phyloP scores from a whole-genome alignment of 768 basidiomycete species.

The Termitomyces heimii region DNA sequence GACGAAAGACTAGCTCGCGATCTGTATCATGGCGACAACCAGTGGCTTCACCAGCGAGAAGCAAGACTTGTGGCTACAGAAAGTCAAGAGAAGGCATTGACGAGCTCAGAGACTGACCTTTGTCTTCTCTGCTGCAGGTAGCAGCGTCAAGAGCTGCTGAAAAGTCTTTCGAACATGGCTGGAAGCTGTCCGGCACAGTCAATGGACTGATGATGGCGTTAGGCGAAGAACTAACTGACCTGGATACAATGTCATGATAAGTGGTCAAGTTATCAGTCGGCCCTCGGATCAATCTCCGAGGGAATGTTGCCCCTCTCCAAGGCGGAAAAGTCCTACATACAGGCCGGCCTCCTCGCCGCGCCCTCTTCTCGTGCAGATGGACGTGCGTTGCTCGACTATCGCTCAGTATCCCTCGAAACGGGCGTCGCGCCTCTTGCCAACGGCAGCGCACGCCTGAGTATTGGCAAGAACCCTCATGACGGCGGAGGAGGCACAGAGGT shows the following conservation, averaged over 20 bases:
- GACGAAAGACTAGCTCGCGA: conserved; percentile 62
- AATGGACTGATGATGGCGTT: neutral
- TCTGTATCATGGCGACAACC: conserved; percentile 80
- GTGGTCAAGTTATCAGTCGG: conserved; percentile 6
- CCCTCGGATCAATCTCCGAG: conserved; percentile 7
- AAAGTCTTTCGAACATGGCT: conserved; percentile 45
- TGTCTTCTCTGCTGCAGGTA: conserved; percentile 42
- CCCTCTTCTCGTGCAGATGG: conserved; percentile 76
- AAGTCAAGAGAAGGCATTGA: neutral
- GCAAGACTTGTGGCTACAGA: conserved; percentile 58
- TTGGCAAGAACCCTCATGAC: conserved; percentile 53
- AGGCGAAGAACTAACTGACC: conserved; percentile 1
- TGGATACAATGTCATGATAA: conserved; percentile 8
- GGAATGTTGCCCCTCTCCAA: conserved; percentile 52
- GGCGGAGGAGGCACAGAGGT: conserved; percentile 71
- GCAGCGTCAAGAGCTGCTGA: conserved; percentile 38
- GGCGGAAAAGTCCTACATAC: conserved; percentile 74
- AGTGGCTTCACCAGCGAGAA: conserved; percentile 60
- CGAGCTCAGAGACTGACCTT: conserved; percentile 35
- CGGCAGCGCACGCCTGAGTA: conserved; percentile 70
- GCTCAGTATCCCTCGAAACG: conserved; percentile 68
- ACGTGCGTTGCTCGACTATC: conserved; percentile 58
- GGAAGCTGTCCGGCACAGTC: neutral
- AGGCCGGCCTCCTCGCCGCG: conserved; percentile 51
- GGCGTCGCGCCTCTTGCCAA: conserved; percentile 78